Evolutionary conservation across 257 asterid species (phyloP), one percentile per base, ranked within the genome.

Genomic region (Gynochthodes officinalis): DNA sequence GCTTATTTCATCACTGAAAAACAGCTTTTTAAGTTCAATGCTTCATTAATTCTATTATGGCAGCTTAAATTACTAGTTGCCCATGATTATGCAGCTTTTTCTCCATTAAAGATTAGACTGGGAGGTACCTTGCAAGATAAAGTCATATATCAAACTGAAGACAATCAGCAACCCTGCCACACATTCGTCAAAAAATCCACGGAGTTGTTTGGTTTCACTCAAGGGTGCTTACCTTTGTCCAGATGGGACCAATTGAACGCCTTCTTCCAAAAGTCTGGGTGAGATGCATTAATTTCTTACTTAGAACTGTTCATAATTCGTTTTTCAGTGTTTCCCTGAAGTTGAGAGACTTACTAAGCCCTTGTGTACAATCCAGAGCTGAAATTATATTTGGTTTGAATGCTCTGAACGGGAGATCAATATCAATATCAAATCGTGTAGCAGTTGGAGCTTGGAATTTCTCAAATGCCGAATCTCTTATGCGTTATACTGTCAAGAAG

Each of bases 41-140:
- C 48, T 42, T 70, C 32, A 10, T 46, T 30, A 48, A 33, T 70
- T 40, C 69, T 39, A 71, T 73, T 52, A 73, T 75, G 75, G 28
- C 23, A 48, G 64, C 64, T 73, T n/a, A 81, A 71, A 52, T 49
- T 61, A 8, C 15, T 64, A 61, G 73, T 1, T 65, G 60, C 27
- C 30, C 55, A 79, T 21, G 48, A 78, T 58, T 46, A 37, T 86
- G 85, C 77, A 90, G 98, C 97, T 13, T 88, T 93, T 81, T 86
- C 97, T 14, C 97, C 95, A 19, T 71, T 93, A 82, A 93, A 87
- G 89, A 86, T 93, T 81, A 88, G 98, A 83, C 58, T 93, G 64
- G 98, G 96, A 1, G 96, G 98, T 66, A 89, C 90, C 43, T 79
- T 93, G 84, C 97, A 93, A 83, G 98, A 93, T 81, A 88, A 81